Percentiles rank a stretch among this genome's conserved stretches.
phyloP scores from a whole-genome alignment of 148 eudicot species.

The Vaccinium macrocarpon region DNA sequence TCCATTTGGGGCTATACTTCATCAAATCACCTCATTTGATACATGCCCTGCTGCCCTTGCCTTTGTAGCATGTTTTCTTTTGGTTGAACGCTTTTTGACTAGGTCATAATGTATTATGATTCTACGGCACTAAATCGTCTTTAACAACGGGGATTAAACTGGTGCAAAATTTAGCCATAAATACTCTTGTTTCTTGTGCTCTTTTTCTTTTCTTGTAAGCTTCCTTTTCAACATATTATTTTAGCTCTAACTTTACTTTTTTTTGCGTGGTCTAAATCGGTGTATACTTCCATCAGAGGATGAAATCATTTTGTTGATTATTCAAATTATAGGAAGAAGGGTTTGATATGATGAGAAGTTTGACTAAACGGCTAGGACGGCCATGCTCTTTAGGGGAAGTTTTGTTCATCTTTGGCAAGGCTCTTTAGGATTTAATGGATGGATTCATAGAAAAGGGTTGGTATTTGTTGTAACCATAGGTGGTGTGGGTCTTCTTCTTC shows the following conservation, averaged over 20 bases:
- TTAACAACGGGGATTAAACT: neutral
- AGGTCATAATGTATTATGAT: neutral
- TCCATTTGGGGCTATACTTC: neutral
- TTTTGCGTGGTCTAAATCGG: neutral
- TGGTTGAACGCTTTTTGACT: neutral
- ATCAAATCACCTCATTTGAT: neutral
- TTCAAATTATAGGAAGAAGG: neutral
- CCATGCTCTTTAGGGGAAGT: neutral
- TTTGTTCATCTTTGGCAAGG: neutral
- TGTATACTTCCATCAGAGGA: neutral
- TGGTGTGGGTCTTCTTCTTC: neutral
- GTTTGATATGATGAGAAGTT: neutral
- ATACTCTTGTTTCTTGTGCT: neutral
- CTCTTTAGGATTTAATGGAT: neutral
- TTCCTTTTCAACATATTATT: neutral
- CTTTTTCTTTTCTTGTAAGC: neutral
- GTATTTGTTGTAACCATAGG: neutral
- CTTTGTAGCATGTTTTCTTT: slow-evolving; percentile 8
- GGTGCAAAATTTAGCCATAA: neutral
- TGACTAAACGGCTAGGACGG: neutral
- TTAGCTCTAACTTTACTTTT: neutral
- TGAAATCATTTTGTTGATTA: neutral
- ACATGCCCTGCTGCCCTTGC: neutral
- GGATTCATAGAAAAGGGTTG: neutral
- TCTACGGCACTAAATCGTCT: neutral